These are phyloP conservation scores for Corynespora cassiicola DNA, from an alignment of 2,329 filamentous ascomycete species.

Conservation along the genomic window DNA sequence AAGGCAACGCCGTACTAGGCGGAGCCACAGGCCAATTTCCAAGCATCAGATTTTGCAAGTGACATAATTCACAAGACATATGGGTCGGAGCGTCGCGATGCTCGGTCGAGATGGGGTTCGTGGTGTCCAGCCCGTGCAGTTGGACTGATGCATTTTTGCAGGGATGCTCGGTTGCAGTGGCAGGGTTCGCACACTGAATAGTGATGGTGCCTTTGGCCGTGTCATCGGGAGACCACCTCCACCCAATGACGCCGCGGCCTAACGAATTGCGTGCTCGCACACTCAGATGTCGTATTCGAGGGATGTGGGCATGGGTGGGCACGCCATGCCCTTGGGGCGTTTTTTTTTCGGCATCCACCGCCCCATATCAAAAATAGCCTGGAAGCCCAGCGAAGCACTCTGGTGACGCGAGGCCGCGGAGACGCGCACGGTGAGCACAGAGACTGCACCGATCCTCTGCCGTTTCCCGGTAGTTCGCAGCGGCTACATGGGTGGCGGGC, in stretches of 20 bases:
- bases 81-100: conserved; percentile 10
- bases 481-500: no score
- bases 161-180: conserved; percentile 29
- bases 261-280: background rate
- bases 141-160: conserved; percentile 21
- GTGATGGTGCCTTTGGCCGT: background rate
- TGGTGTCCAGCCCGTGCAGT: conserved; percentile 18
- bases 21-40: conserved; percentile 9
- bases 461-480: no score
- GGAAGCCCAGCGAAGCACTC: no score
- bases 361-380: no score
- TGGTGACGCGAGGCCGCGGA: no score
- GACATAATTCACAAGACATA: conserved; percentile 31
- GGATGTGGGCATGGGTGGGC: no score
- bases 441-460: no score
- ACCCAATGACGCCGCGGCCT: background rate
- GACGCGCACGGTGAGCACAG: no score
- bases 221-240: no score
- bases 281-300: no score
- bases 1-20: conserved; percentile 3
- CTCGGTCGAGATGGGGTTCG: conserved; percentile 13
- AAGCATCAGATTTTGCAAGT: conserved; percentile 21
- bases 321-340: no score
- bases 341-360: no score
- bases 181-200: conserved; percentile 31